Base-by-base conservation (phyloP, 768 basidiomycete genomes). In the Mycena maculata region DNA sequence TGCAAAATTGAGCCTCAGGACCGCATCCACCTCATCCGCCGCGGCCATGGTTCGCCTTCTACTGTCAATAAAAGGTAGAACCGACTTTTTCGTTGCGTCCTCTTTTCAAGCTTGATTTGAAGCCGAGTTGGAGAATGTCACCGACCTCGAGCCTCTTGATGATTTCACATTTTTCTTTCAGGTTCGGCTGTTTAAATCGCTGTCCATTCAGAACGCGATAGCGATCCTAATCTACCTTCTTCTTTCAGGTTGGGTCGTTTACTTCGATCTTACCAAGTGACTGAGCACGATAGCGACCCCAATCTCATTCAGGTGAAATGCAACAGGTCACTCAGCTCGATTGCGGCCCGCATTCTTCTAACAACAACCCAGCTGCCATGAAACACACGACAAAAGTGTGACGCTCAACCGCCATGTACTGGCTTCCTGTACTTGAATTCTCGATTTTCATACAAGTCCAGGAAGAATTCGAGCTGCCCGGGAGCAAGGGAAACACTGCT, bases 151-250 rank as follows among this genome's bases (percentile, higher is more conserved):
- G 54, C 93, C 93, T 31, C 77, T 82, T 4, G 83, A 88, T 31
- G 85, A 89, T 69, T 95, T 92, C 71, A 91, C 94, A 63, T 95
- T 87, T 76, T 90, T 91, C 82, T 95, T 95, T 82, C 76, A 90
- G 82, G 93, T 92, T 54, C 59, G 48, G 22, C 33, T 45, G 62
- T 36, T 65, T 18, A 5, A 60, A 42, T 57, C 53, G 33, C 54
- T n/a, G n/a, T n/a, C n/a, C n/a, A n/a, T n/a, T n/a, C n/a, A n/a
- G n/a, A n/a, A n/a, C n/a, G n/a, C n/a, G n/a, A n/a, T n/a, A n/a
- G n/a, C n/a, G n/a, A n/a, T n/a, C n/a, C n/a, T n/a, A n/a, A n/a
- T n/a, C n/a, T n/a, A 91, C 94, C 64, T 95, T 87, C 76, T 90
- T 91, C 82, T 95, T 95, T 82, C 76, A 90, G 82, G 93, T 92